Evolutionary conservation across 2,329 filamentous ascomycete genomes (phyloP), one percentile per base, ranked within the genome.

Genomic region (Pyrenochaeta sp.): DNA sequence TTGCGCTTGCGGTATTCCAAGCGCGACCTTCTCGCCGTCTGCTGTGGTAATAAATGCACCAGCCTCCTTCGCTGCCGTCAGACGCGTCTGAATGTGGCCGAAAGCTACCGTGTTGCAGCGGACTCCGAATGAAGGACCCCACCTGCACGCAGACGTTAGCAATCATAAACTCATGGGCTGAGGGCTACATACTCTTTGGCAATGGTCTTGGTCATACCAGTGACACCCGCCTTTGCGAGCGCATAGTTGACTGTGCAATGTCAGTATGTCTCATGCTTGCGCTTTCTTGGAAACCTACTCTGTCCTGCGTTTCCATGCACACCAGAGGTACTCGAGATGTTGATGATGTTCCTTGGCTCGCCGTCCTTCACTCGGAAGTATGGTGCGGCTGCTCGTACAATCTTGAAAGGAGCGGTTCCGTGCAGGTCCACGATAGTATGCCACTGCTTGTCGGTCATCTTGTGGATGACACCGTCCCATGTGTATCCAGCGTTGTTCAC

Each of bases 401-500:
- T 85, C 68, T 86, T 87, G 79, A 96, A 96, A 8, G 91, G 91
- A 2, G 88, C 90, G 9, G 89, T 94, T 67, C 82, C 86, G 79
- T 96, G 91, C 34, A 96, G 79, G 15, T 86, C 84, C 20, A 96
- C 75, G 69, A 96, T 96, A 36, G 87, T 91, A 51, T 94, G 87
- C 89, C 89, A 95, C 79, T 95, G 90, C 76, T 89, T 89, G 77
- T 95, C 89, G 11, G 86, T 88, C 79, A 90, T 93, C 80, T 94
- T 95, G 79, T 95, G 89, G 56, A 95, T 90, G 26, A 95, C 90
- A 6, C 87, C 91, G 70, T 96, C 91, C 89, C 90, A 96, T 1
- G 91, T 96, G 74, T 90, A 95, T 28, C 90, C 90, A 1, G 90
- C 91, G 69, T 96, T 96, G 74, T 96, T 95, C 47, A 96, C 88